A percentile compares a stretch with the other conserved stretches of the same genome.
phyloP scores from a whole-genome alignment of 371 early-diverging fungal genomes.

The Rhizopus stolonifer region DNA sequence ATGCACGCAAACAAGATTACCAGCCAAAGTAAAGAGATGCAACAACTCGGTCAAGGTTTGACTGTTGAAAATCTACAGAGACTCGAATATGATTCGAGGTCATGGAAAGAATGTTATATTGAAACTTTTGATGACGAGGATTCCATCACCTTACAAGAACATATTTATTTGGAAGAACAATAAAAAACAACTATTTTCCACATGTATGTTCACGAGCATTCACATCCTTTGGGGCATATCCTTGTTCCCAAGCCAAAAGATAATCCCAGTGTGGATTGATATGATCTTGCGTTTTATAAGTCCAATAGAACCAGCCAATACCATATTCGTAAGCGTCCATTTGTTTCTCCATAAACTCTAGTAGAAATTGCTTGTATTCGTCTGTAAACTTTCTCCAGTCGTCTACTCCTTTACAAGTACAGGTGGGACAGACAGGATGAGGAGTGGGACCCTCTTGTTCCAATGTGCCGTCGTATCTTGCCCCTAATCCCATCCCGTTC shows the following conservation, averaged over 20 bases:
- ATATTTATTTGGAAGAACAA: not conserved
- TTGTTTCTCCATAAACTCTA: constrained; percentile 39
- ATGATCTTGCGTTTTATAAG: constrained; percentile 71
- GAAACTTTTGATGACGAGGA: not conserved
- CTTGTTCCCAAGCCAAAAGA: constrained; percentile 52
- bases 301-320: constrained; percentile 81
- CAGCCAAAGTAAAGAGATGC: constrained; percentile 42
- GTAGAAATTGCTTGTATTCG: constrained; percentile 39
- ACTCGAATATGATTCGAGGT: constrained; percentile 31
- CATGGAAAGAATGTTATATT: constrained; percentile 17
- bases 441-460: constrained; percentile 4
- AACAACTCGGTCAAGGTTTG: constrained; percentile 40
- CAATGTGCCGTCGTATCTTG: constrained; percentile 66
- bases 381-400: constrained; percentile 40
- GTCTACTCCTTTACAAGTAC: constrained; percentile 50
- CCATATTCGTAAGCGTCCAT: constrained; percentile 49
- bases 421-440: constrained; percentile 31
- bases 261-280: constrained; percentile 73
- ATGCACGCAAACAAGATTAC: constrained; percentile 49
- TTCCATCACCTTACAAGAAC: not conserved
- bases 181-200: constrained; percentile 1
- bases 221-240: constrained; percentile 45
- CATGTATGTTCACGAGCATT: constrained; percentile 22
- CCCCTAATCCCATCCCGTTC: constrained; percentile 68
- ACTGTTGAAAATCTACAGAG: constrained; percentile 44